A percentile compares a stretch with the other conserved stretches of the same genome.
phyloP scores from a whole-genome alignment of 1,284 basidiomycete species.

The Malassezia psittaci region DNA sequence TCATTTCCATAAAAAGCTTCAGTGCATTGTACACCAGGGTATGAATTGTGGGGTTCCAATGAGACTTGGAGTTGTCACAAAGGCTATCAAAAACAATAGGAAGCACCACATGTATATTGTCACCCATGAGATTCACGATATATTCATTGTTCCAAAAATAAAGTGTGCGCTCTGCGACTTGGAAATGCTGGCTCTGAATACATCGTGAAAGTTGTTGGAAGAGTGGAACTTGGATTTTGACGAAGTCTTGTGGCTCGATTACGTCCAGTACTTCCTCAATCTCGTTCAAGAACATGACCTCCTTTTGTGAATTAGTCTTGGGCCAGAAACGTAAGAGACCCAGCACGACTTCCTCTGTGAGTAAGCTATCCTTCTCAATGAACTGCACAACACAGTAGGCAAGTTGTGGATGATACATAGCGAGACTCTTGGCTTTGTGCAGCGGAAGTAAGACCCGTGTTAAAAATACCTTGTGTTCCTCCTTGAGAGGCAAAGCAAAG shows the following conservation, averaged over 20 bases:
- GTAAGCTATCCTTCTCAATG: conserved; percentile 82
- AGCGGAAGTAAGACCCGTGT: conserved; percentile 89
- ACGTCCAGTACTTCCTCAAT: conserved; percentile 98
- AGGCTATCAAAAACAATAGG: conserved; percentile 97
- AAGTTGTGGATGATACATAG: conserved; percentile 93
- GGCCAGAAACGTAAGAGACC: conserved; percentile 96
- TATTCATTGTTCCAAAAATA: conserved; percentile 74
- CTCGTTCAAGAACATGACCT: conserved; percentile 99
- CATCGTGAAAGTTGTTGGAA: conserved; percentile 93
- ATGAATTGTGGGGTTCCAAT: conserved; percentile 99
- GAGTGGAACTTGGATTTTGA: conserved; percentile 84
- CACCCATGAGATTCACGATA: conserved; percentile 97
- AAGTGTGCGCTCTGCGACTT: conserved; percentile 53
- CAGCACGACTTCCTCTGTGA: conserved; percentile 91
- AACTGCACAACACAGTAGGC: conserved; percentile 99
- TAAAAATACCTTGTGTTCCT: conserved; percentile 97
- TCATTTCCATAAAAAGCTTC: conserved; percentile 98
- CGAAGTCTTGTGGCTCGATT: conserved; percentile 90
- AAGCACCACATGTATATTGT: conserved; percentile 77
- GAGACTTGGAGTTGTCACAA: conserved; percentile 89
- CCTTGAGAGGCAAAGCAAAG: conserved; percentile 93
- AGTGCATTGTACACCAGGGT: conserved; percentile 98
- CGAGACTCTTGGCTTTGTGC: conserved; percentile 94
- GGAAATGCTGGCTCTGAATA: conserved; percentile 99
- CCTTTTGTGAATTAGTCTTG: conserved; percentile 99